These are phyloP conservation scores for Geosmithia flava DNA, from an alignment of 2,329 filamentous ascomycete species.

Conservation along the genomic window DNA sequence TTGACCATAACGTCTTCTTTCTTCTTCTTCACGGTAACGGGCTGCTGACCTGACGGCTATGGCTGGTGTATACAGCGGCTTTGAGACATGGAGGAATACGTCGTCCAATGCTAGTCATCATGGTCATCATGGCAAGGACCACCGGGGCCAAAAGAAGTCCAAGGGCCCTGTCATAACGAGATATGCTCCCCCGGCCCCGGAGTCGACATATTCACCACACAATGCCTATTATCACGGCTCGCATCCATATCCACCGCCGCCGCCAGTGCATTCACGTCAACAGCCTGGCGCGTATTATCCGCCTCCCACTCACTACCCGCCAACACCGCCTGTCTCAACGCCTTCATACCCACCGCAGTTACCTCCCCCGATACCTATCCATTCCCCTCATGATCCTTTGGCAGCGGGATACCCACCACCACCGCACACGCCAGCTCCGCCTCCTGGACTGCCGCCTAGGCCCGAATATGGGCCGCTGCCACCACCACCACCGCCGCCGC, in stretches of 20 bases:
- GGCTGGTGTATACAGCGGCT: conserved; percentile 12
- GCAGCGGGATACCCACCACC: not conserved
- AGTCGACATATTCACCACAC: conserved; percentile 1
- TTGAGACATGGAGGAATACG: conserved; percentile 21
- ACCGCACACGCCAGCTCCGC: not conserved
- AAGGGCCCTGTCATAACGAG: conserved; percentile 8
- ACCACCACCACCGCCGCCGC: not conserved
- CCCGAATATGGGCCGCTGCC: not conserved
- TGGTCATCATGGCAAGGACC: conserved; percentile 10
- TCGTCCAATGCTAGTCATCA: conserved; percentile 7
- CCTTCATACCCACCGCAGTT: not conserved
- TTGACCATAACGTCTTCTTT: conserved; percentile 5
- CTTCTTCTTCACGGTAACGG: not conserved
- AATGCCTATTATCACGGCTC: conserved; percentile 1
- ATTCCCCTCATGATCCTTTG: not conserved
- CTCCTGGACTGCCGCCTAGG: not conserved
- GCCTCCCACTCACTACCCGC: not conserved
- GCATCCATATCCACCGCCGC: conserved; percentile 2
- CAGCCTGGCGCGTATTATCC: not conserved
- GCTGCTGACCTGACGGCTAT: conserved; percentile 1
- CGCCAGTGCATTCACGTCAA: not conserved
- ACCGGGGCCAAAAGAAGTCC: conserved; percentile 15
- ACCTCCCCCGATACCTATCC: not conserved
- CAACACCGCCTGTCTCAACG: not conserved
- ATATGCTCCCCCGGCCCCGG: conserved; percentile 6